These are phyloP conservation scores for Verticillium nubilum DNA, from an alignment of 2,329 filamentous ascomycete species.

Conservation along the genomic window DNA sequence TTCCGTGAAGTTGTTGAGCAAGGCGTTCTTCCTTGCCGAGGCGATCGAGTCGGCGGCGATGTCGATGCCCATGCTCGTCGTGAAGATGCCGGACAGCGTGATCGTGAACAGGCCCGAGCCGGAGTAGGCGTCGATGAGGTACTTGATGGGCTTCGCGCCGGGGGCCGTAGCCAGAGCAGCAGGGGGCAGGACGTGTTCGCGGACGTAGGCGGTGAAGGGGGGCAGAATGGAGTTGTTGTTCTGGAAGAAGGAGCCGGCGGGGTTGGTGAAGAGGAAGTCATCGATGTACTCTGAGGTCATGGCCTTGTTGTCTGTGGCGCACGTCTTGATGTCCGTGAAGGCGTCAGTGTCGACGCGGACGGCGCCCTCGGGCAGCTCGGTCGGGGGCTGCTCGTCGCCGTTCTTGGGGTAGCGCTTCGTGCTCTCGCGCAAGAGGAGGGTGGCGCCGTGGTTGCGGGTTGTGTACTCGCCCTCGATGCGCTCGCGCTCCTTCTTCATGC, in stretches of 20 bases:
- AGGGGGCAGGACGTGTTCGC: conserved; percentile 65
- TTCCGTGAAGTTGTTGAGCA: conserved; percentile 63
- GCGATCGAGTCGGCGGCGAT: conserved; percentile 74
- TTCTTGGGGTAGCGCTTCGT: conserved; percentile 56
- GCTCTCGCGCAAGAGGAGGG: conserved; percentile 81
- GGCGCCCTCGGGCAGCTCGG: conserved; percentile 29
- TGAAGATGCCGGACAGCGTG: conserved; percentile 79
- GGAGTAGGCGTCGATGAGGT: conserved; percentile 96
- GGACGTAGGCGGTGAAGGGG: conserved; percentile 80
- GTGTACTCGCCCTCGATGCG: conserved; percentile 65
- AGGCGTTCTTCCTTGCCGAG: conserved; percentile 73
- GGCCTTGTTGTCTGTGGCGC: conserved; percentile 79
- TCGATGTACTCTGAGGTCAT: conserved; percentile 85
- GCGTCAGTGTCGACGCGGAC: conserved; percentile 49
- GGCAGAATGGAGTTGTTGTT: conserved; percentile 99
- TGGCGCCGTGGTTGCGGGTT: conserved; percentile 76
- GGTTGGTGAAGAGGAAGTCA: conserved; percentile 80
- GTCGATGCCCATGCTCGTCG: conserved; percentile 84
- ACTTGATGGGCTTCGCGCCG: conserved; percentile 51
- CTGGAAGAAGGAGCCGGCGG: conserved; percentile 94
- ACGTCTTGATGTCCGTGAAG: conserved; percentile 76
- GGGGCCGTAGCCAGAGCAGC: conserved; percentile 24
- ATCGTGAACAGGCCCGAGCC: conserved; percentile 97
- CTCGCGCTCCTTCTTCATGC: conserved; percentile 73
- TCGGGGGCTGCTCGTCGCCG: conserved; percentile 13